Conservation (phyloP, 2,329 filamentous ascomycete species). For the Gremmenia infestans region DNA sequence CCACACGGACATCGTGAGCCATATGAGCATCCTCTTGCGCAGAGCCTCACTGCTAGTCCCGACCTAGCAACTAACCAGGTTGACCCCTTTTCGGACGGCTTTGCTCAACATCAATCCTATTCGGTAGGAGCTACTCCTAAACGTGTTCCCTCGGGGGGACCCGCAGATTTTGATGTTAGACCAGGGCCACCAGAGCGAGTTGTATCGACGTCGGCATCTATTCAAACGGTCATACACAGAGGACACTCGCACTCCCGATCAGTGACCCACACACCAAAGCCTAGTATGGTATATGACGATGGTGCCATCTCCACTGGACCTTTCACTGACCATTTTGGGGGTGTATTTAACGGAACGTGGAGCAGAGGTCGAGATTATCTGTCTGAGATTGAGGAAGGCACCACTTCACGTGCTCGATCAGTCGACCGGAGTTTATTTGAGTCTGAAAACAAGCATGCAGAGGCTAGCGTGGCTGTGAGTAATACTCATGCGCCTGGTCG, state of each 20-base stretch:
- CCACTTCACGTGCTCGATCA: conserved; percentile 53
- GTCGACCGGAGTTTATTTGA: conserved; percentile 57
- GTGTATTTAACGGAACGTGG: conserved; percentile 23
- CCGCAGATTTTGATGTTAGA: conserved; percentile 35
- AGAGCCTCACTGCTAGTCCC: conserved; percentile 68
- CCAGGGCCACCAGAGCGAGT: conserved; percentile 34
- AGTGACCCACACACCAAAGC: conserved; percentile 27
- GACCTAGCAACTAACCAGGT: conserved; percentile 39
- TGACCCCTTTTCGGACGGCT: conserved; percentile 27
- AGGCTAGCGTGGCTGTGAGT: conserved; percentile 59
- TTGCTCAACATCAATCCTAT: conserved; percentile 37
- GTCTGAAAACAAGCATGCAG: conserved; percentile 58
- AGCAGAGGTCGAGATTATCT: conserved; percentile 18
- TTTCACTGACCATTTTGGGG: conserved; percentile 27
- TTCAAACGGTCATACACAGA: conserved; percentile 29
- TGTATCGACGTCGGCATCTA: conserved; percentile 27
- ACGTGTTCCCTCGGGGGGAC: conserved; percentile 29
- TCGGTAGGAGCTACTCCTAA: conserved; percentile 35
- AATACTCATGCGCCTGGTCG: conserved; percentile 57
- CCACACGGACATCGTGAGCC: conserved; percentile 35
- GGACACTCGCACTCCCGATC: conserved; percentile 32
- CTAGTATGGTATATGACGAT: conserved; percentile 11
- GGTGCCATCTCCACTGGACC: conserved; percentile 16
- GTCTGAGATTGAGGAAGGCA: conserved; percentile 40
- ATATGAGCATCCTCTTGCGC: conserved; percentile 67